Evolutionary conservation across 495 filamentous ascomycete genomes (phyloP), one percentile per base, ranked within the genome.

Genomic region (Pseudevernia furfuracea): DNA sequence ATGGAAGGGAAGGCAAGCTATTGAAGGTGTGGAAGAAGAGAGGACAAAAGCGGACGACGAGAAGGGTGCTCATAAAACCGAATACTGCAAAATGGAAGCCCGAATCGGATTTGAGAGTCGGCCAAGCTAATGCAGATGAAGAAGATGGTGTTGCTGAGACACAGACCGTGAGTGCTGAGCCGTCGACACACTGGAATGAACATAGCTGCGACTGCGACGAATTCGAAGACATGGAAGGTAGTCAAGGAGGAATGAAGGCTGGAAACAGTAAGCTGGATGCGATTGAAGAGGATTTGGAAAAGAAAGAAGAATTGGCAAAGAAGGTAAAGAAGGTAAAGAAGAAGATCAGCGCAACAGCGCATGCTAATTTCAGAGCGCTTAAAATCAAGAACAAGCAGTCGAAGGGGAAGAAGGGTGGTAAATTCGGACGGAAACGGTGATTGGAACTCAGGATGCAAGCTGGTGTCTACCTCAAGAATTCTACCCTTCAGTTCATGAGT

Each of bases 11-110:
- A 52, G 83, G 82, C 2, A 76, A 79, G 15, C 80, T 83, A 0
- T 69, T 83, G 25, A 84, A 81, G 58, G 74, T 83, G 4, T 96
- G 86, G 78, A 96, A 96, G 78, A 97, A 97, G 81, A 90, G 87
- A 74, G 93, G 93, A 0, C 86, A 91, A 71, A 97, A 97, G 75
- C 82, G 93, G 49, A 91, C 89, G 41, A 96, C 93, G 4, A 79
- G 89, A 59, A 74, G 82, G 46, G 85, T 88, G n/a, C 88, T 83
- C 46, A 93, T 96, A 85, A 84, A 76, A 71, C 83, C 83, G 0
- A 79, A 80, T 17, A 59, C 72, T 17, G 67, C 70, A 60, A 79
- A 75, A 46, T 70, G 76, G 60, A 77, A 76, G 65, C 59, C 67
- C 0, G 70, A 73, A 55, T 60, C 70, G 4, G 63, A 66, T 48